Evolutionary conservation across 73 alveolate species (phyloP), one percentile per base, ranked within the genome.

Genomic region (Paramecium primaurelia): DNA sequence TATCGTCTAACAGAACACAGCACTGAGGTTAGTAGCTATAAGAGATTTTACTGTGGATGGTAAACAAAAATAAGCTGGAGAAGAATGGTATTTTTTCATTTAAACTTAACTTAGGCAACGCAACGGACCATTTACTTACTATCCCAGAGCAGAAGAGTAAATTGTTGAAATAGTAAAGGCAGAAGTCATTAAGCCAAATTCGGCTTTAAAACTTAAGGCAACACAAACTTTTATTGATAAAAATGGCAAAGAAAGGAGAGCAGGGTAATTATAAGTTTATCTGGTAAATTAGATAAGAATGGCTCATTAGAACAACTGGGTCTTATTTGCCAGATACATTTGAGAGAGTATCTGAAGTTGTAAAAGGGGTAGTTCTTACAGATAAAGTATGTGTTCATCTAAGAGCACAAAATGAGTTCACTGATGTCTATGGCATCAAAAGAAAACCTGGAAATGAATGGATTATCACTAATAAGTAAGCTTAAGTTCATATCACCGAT

Each of bases 381-480:
- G 94, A 96, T 30, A 92, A 93, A 58, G 69, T 51, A 16, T 97
- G 98, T 25, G 93, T 96, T 36, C 96, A 93, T 38, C 75, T 96
- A 3, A 84, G 96, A 93, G 98, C 98, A 26, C 84, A 45, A 2
- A 75, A 95, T 83, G 86, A 93, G 16, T 96, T 86, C 92, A 58
- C 34, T 36, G 98, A 96, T 80, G 93, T 93, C 80, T 96, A 96
- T 86, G 95, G 95, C 8, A 59, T 32, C 18, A 84, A 90, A 20
- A 96, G 98, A 93, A 93, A 95, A 71, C 97, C 97, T 42, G 98
- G 97, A 28, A 96, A 96, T 75, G 97, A 96, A 58, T 96, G 98
- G 98, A 93, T 96, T n/a, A 83, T 96, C 77, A 96, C 98, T 0
- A 88, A 86, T 71, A 92, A 96, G 28, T 86, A 93, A 69, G 58